phyloP scores from a whole-genome alignment of 441 rosid genomes.

The Raphanus hybrid region DNA sequence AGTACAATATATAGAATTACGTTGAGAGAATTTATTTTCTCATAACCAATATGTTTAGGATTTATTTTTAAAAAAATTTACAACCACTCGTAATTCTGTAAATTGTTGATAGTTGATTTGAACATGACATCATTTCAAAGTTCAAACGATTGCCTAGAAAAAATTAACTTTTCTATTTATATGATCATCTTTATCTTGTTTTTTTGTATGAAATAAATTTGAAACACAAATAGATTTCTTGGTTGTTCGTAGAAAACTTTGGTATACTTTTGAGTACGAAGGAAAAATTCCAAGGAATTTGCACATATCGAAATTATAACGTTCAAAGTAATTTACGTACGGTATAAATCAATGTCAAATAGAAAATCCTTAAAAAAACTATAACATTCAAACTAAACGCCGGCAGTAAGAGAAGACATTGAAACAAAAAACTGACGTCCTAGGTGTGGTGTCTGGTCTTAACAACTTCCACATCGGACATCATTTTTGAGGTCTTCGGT shows the following conservation, averaged over 20 bases:
- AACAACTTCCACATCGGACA: constrained; percentile 40
- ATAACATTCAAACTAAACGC: constrained; percentile 16
- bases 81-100: background rate
- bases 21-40: background rate
- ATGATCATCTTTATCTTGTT: constrained; percentile 10
- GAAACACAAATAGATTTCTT: too few species aligned
- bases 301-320: background rate
- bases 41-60: background rate
- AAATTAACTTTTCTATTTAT: constrained; percentile 6
- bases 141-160: background rate
- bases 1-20: background rate
- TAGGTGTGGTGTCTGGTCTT: constrained; percentile 23
- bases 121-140: background rate
- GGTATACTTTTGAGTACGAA: background rate
- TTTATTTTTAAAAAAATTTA: background rate
- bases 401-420: too few species aligned
- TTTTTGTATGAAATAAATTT: background rate
- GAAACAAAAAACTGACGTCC: constrained; percentile 17
- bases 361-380: background rate
- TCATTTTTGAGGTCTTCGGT: constrained; percentile 33
- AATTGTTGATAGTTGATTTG: background rate
- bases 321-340: constrained; percentile 2
- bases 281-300: constrained; percentile 3
- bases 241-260: background rate
- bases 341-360: background rate